Conservation (phyloP, 805 yeast species). For the Zygoascus ofunaensis region DNA sequence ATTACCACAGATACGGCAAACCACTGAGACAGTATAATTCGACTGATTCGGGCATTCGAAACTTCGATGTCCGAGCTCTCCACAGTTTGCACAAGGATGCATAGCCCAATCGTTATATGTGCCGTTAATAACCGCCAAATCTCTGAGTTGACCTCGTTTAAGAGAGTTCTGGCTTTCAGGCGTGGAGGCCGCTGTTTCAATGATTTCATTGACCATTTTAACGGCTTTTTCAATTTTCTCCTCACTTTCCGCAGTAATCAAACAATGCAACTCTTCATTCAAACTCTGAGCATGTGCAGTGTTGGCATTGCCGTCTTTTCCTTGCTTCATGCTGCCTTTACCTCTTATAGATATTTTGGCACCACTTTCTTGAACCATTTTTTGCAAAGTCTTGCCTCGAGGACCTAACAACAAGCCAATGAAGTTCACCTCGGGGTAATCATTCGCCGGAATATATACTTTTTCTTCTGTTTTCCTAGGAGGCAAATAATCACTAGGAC, state of each 20-base stretch:
- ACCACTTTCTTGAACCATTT: slow-evolving; percentile 75
- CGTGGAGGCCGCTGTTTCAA: slow-evolving; percentile 73
- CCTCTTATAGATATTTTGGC: slow-evolving; percentile 90
- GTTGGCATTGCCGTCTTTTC: slow-evolving; percentile 45
- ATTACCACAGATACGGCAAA: slow-evolving; percentile 72
- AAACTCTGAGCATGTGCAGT: slow-evolving; percentile 42
- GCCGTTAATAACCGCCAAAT: slow-evolving; percentile 89
- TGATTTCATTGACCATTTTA: slow-evolving; percentile 60
- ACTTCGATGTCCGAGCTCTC: slow-evolving; percentile 54
- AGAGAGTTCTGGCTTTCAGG: slow-evolving; percentile 92
- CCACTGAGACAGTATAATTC: slow-evolving; percentile 44
- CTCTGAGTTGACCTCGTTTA: slow-evolving; percentile 83
- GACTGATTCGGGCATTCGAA: slow-evolving; percentile 52
- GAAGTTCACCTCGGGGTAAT: slow-evolving; percentile 86
- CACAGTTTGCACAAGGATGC: slow-evolving; percentile 57
- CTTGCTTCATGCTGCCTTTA: slow-evolving; percentile 91
- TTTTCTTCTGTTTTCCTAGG: slow-evolving; percentile 72
- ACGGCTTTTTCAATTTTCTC: slow-evolving; percentile 71
- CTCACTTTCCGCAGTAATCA: slow-evolving; percentile 74
- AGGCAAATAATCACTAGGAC: slow-evolving; percentile 69
- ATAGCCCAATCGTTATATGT: slow-evolving; percentile 66
- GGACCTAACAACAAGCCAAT: slow-evolving; percentile 91
- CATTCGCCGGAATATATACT: slow-evolving; percentile 72
- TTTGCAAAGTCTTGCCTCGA: slow-evolving; percentile 81
- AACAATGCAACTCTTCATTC: slow-evolving; percentile 81